Percentiles rank a stretch among this genome's conserved stretches.
Conservation (phyloP, 139 green algal species). For the Chlorella ohadii region DNA sequence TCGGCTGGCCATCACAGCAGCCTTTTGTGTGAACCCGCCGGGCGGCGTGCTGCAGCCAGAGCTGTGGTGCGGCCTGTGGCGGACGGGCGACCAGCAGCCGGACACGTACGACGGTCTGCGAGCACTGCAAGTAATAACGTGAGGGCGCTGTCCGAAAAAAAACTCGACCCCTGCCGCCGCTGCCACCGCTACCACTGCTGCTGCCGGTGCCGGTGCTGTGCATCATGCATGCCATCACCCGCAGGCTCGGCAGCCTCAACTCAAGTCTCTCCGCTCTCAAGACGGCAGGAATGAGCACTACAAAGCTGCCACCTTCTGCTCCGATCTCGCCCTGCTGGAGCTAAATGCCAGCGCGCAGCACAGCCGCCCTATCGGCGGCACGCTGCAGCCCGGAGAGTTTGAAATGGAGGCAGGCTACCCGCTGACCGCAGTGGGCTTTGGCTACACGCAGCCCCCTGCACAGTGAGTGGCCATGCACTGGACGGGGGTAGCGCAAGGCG, state of each 20-base stretch:
- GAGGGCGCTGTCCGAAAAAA: background rate
- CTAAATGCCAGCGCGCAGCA: constrained; percentile 8
- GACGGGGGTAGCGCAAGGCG: no score
- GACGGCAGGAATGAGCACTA: background rate
- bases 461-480: no score
- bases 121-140: background rate
- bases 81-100: background rate
- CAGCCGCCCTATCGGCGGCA: background rate
- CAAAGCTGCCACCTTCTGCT: background rate
- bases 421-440: background rate
- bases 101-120: background rate
- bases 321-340: background rate
- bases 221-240: background rate
- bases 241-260: background rate
- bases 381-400: background rate
- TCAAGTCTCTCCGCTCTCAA: background rate
- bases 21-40: background rate
- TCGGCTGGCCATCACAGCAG: background rate
- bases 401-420: background rate
- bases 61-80: background rate
- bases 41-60: background rate
- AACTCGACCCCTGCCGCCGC: background rate
- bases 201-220: background rate
- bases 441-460: no score
- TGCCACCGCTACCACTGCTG: background rate